Base-by-base conservation (phyloP, 176 grass and related monocot species). In the Rhynchospora pubera region DNA sequence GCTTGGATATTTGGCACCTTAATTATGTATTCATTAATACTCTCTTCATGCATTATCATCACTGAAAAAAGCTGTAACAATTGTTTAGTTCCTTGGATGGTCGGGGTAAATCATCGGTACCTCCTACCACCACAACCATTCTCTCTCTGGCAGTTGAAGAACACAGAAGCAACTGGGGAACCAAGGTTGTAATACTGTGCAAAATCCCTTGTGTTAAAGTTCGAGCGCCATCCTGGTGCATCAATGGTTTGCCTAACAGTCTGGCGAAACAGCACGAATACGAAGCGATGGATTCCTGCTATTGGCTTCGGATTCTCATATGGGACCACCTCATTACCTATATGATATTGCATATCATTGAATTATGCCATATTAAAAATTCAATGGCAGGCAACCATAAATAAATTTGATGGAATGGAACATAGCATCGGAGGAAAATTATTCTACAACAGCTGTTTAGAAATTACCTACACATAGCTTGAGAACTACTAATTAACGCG, bases 141-240 rank as follows among this genome's bases (percentile, higher is more conserved):
- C 83, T 97, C 94, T 65, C 89, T 90, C 73, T 97, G 94, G 83
- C 94, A 97, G 79, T 97, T 93, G 91, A 97, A 97, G 85, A 87
- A 97, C 30, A 93, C 9, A 9, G 76, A 89, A 51, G 94, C 89
- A 3, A 97, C 94, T 72, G 94, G 94, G 0, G 66, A 19, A 15
- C 88, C 91, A 4, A 97, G 89, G 86, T 83, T 90, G 79, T 97
- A 90, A 57, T 88, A 76, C 2, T 83, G 81, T 6, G 91, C 79
- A 13, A 97, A 97, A 61, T 94, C 94, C 69, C 86, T 91, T 1
- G 91, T 94, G 76, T 87, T 90, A 83, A 97, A 97, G 88, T 97
- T 97, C 24, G 85, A 62, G 34, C 94, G 79, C 94, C 94, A 97
- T 34, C 94, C 94, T 0, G 94, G 91, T 10, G 89, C 83, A 26